Conservation (phyloP, 1,139 yeast genomes). For the Hyphopichia burtonii region DNA sequence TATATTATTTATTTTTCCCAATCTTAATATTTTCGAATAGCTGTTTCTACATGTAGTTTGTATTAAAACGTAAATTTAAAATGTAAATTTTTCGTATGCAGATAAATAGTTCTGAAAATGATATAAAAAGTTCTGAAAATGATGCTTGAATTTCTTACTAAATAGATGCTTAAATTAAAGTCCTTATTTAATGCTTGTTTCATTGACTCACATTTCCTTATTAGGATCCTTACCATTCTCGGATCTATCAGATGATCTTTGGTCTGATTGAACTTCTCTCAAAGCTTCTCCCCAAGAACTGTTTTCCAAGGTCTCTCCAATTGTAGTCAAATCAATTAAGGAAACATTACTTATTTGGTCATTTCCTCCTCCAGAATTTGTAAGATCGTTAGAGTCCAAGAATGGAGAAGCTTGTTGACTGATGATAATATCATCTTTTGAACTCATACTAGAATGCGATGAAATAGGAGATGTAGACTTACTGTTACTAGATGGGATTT, state of each 20-base stretch:
- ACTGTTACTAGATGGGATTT: conserved; percentile 12
- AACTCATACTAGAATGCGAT: conserved; percentile 4
- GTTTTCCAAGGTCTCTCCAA: conserved; percentile 26
- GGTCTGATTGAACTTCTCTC: conserved; percentile 16
- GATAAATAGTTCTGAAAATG: background rate
- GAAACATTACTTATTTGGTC: conserved; percentile 13
- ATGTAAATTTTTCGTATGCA: background rate
- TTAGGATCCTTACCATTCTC: conserved; percentile 4
- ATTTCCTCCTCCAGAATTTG: background rate
- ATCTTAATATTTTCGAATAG: background rate
- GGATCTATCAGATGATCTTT: conserved; percentile 1
- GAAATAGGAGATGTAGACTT: conserved; percentile 1
- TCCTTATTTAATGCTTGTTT: too few species aligned
- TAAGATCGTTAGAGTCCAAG: conserved; percentile 5
- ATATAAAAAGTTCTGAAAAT: background rate
- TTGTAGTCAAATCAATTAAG: conserved; percentile 20
- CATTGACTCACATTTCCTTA: conserved; percentile 1
- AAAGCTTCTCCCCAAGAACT: conserved; percentile 30
- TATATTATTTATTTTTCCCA: background rate
- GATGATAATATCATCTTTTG: conserved; percentile 6
- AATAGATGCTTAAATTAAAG: too few species aligned
- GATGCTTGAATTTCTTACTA: too few species aligned
- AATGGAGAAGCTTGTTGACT: conserved; percentile 7
- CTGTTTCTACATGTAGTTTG: background rate
- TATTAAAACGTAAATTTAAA: background rate